These are phyloP conservation scores for Triticum timopheevii DNA, from an alignment of 176 grass and related monocot genomes.

Conservation along the genomic window DNA sequence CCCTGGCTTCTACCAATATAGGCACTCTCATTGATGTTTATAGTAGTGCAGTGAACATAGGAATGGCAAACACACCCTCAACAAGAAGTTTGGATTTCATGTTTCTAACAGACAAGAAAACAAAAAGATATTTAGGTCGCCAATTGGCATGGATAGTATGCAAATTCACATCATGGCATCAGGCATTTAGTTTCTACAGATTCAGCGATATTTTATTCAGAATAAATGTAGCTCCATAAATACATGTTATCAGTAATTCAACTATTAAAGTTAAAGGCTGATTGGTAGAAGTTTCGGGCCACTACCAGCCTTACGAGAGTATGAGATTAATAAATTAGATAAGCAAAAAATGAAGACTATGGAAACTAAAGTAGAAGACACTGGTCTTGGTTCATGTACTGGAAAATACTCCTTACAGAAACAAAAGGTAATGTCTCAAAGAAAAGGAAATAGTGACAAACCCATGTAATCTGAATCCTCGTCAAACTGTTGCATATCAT, in stretches of 20 bases:
- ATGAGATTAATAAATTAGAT: background rate
- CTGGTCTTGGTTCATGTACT: background rate
- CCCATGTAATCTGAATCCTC: constrained; percentile 88
- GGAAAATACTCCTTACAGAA: background rate
- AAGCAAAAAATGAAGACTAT: constrained; percentile 7
- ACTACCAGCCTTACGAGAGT: background rate
- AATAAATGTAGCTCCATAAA: background rate
- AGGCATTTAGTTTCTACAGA: background rate
- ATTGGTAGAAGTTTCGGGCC: background rate
- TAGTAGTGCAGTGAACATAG: background rate
- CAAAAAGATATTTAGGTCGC: background rate
- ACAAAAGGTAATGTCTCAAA: background rate
- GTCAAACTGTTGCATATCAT: constrained; percentile 41
- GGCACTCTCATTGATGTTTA: background rate
- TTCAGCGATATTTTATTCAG: background rate
- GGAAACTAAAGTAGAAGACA: background rate
- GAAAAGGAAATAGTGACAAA: constrained; percentile 13
- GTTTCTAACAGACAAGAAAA: constrained; percentile 2
- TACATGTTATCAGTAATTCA: background rate
- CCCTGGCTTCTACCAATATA: background rate
- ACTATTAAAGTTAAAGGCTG: background rate
- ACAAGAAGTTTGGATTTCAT: background rate
- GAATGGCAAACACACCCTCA: background rate
- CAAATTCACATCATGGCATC: constrained; percentile 11
- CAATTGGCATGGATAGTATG: background rate